Evolutionary conservation across 352 stramenopile genomes (phyloP).

Genomic region (Globisporangium nagaii): DNA sequence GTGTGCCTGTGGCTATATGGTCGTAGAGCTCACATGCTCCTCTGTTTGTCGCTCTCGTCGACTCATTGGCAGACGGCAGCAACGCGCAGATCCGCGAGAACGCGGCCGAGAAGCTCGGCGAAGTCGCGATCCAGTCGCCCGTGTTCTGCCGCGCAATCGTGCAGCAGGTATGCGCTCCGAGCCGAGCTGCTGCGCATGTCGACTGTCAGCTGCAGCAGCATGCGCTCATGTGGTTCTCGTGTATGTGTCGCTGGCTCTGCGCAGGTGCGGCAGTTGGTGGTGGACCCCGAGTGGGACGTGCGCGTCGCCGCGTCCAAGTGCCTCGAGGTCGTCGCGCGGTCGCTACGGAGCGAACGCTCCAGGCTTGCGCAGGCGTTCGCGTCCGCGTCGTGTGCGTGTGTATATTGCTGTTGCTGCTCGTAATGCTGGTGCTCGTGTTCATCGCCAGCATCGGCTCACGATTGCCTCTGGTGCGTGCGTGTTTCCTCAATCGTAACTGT

Average conservation of each 20-base stretch:
- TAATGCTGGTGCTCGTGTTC: too few species aligned
- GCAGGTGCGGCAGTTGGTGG: conserved; percentile 47
- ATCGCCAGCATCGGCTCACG: too few species aligned
- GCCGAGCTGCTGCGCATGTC: too few species aligned
- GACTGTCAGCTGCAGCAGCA: not conserved
- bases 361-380: conserved; percentile 37
- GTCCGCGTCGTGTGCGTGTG: conserved; percentile 31
- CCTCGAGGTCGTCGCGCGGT: conserved; percentile 45
- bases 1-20: too few species aligned
- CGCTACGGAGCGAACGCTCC: conserved; percentile 17
- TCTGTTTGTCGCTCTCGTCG: not conserved
- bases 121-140: conserved; percentile 44
- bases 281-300: conserved; percentile 60
- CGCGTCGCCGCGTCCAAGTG: conserved; percentile 67
- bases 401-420: not conserved
- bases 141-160: conserved; percentile 49
- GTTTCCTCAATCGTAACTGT: too few species aligned
- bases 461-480: not conserved
- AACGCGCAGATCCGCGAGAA: conserved; percentile 60
- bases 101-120: conserved; percentile 62
- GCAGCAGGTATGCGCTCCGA: conserved; percentile 21
- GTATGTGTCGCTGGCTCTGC: not conserved
- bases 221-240: not conserved
- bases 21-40: not conserved
- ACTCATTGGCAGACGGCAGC: conserved; percentile 61